These are phyloP conservation scores for Russula olivacea DNA, from an alignment of 768 basidiomycete genomes.

Conservation along the genomic window DNA sequence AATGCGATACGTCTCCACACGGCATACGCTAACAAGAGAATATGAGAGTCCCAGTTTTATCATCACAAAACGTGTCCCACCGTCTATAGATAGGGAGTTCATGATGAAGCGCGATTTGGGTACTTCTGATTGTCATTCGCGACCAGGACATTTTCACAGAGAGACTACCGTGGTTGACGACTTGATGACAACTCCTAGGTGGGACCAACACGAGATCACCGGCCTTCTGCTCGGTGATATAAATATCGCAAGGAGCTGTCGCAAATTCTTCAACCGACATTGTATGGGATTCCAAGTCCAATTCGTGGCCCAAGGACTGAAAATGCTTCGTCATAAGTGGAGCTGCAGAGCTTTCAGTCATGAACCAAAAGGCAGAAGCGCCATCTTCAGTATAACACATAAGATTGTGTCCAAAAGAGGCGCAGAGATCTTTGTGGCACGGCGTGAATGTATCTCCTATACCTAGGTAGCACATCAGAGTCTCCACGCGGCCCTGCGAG, in stretches of 20 bases:
- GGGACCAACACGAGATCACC: conserved; percentile 82
- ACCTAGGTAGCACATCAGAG: conserved; percentile 82
- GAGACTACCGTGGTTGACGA: conserved; percentile 73
- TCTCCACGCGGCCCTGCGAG: conserved; percentile 45
- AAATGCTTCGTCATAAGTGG: conserved; percentile 55
- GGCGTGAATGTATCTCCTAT: conserved; percentile 80
- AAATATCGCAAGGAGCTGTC: conserved; percentile 61
- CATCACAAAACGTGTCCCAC: conserved; percentile 35
- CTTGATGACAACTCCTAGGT: conserved; percentile 77
- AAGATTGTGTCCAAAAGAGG: conserved; percentile 78
- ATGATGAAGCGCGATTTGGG: conserved; percentile 54
- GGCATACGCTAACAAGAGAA: conserved; percentile 55
- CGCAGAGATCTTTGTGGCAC: conserved; percentile 80
- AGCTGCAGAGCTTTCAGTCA: conserved; percentile 62
- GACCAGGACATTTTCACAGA: conserved; percentile 86
- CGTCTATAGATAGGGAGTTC: conserved; percentile 78
- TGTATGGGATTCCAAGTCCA: conserved; percentile 71
- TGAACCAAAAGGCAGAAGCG: conserved; percentile 82
- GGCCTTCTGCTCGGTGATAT: conserved; percentile 62
- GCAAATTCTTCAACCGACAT: conserved; percentile 58
- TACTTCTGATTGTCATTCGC: conserved; percentile 64
- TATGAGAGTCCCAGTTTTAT: not conserved
- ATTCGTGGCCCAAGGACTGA: conserved; percentile 44
- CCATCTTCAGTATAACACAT: conserved; percentile 75
- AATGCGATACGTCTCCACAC: conserved; percentile 69